These are phyloP conservation scores for Paramyrothecium roridum DNA, from an alignment of 2,329 filamentous ascomycete species.

Conservation along the genomic window DNA sequence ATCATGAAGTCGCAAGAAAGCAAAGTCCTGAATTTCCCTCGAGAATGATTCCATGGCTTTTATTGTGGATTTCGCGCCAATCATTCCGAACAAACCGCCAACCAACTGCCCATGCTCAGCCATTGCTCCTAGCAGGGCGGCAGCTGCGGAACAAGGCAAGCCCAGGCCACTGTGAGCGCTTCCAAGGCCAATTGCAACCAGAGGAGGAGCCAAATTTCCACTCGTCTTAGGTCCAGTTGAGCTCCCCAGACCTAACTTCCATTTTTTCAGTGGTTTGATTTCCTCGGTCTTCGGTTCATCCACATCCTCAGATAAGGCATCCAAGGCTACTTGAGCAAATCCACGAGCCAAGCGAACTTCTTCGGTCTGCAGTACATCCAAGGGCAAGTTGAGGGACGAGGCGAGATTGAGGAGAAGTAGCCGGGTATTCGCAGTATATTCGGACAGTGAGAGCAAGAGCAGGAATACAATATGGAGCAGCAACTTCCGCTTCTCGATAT, in stretches of 20 bases:
- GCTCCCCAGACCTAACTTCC: conserved; percentile 60
- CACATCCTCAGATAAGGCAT: conserved; percentile 25
- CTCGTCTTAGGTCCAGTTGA: conserved; percentile 56
- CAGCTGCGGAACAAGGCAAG: conserved; percentile 69
- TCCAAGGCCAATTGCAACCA: conserved; percentile 77
- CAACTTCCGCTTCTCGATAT: conserved; percentile 59
- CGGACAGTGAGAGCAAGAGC: conserved; percentile 70
- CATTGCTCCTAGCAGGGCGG: conserved; percentile 74
- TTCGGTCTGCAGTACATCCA: conserved; percentile 62
- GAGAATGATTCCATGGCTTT: conserved; percentile 88
- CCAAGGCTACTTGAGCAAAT: conserved; percentile 69
- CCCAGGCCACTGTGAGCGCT: conserved; percentile 74
- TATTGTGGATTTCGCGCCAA: conserved; percentile 76
- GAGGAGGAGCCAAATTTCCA: conserved; percentile 71
- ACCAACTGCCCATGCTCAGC: conserved; percentile 77
- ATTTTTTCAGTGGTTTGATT: conserved; percentile 61
- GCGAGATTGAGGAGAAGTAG: conserved; percentile 68
- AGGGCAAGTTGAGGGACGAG: conserved; percentile 66
- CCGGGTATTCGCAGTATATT: conserved; percentile 72
- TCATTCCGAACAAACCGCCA: conserved; percentile 88
- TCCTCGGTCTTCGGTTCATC: conserved; percentile 49
- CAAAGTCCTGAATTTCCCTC: conserved; percentile 85
- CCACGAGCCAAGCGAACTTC: conserved; percentile 74
- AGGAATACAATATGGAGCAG: conserved; percentile 72
- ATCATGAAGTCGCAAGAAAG: conserved; percentile 71